These are phyloP conservation scores for Soucietia sequanensis DNA, from an alignment of 805 yeast genomes.

Conservation along the genomic window DNA sequence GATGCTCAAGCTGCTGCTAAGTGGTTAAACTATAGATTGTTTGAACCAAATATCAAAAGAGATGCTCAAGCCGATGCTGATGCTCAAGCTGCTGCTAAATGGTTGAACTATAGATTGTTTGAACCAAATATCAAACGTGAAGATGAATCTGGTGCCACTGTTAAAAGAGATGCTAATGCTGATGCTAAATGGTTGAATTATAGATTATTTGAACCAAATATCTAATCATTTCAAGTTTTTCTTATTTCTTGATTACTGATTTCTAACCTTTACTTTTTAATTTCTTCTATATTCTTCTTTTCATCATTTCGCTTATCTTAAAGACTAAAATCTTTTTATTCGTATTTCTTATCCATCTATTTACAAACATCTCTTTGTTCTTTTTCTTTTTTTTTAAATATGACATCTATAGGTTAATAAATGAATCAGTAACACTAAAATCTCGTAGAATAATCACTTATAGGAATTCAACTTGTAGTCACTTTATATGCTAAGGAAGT, in stretches of 20 bases:
- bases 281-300: not conserved
- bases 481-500: no score
- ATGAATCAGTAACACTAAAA: no score
- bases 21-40: not conserved
- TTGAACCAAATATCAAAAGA: slow-evolving; percentile 1
- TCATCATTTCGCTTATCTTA: no score
- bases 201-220: slow-evolving; percentile 1
- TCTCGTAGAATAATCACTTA: no score
- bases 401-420: no score
- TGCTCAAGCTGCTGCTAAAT: slow-evolving; percentile 3
- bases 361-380: no score
- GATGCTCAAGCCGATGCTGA: not conserved
- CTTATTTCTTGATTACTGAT: not conserved
- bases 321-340: no score
- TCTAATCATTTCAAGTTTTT: not conserved
- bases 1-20: not conserved
- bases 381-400: no score
- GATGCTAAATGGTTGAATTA: slow-evolving; percentile 1
- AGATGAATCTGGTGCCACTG: no score
- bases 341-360: no score
- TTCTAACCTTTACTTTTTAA: not conserved
- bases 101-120: not conserved
- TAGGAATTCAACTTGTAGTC: no score
- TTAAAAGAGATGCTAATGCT: slow-evolving; percentile 2
- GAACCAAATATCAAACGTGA: slow-evolving; percentile 1